Evolutionary conservation across 148 eudicot genomes (phyloP).

Genomic region (Arctostaphylos glauca): DNA sequence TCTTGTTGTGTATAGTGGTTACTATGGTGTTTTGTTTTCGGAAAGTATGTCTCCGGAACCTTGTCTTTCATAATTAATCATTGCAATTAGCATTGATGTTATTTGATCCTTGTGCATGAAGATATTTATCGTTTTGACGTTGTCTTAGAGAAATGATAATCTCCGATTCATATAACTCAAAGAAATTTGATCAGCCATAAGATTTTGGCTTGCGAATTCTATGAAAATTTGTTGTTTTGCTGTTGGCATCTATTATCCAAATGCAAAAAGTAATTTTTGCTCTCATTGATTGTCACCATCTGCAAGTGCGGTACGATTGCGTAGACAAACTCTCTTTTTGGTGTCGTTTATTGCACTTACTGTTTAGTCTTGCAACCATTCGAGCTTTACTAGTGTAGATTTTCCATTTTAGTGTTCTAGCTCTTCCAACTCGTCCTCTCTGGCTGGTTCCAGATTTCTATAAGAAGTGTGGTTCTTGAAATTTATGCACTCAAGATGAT

Average conservation of each 20-base stretch:
- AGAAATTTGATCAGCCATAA: background rate
- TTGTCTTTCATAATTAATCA: background rate
- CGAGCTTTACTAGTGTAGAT: background rate
- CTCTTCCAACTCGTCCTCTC: background rate
- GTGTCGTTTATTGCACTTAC: background rate
- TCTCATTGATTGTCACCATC: background rate
- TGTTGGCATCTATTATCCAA: background rate
- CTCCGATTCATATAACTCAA: background rate
- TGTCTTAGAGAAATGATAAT: background rate
- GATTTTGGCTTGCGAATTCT: background rate
- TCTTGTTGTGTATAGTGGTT: background rate
- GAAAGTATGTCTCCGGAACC: no score
- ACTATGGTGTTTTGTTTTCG: background rate
- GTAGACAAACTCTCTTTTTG: background rate
- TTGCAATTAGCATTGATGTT: background rate
- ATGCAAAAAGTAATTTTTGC: background rate
- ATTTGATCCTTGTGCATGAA: background rate
- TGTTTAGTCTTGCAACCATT: background rate
- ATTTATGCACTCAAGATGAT: background rate
- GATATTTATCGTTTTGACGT: background rate
- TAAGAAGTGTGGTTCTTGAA: background rate
- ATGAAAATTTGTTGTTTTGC: background rate
- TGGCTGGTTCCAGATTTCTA: background rate
- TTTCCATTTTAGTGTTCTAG: constrained; percentile 7
- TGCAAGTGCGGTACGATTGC: background rate